Base-by-base conservation (phyloP, 371 early-diverging fungal genomes). In the Mucor indicus region DNA sequence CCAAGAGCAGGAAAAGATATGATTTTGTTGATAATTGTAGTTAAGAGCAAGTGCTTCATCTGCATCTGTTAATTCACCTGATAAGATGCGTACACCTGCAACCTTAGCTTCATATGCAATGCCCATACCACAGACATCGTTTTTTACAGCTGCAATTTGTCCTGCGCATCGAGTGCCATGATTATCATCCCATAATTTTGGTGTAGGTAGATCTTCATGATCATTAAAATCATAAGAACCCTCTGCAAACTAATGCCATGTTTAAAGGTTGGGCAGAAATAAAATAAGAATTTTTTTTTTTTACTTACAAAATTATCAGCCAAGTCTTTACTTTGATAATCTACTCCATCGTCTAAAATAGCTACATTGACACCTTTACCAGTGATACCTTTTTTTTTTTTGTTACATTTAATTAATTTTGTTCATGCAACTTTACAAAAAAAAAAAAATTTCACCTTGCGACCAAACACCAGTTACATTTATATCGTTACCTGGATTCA, bases 101-200 rank as follows among this genome's bases (percentile, higher is more conserved):
- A 98, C 90, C 54, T 84, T 82, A 16, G 97, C 81, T 35, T 87
- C 76, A 62, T 84, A 94, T 0, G 98, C 98, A 35, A 96, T 84
- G 15, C 98, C 98, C 2, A 98, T 86, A n/a, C 98, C 98, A 54
- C 98, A 97, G 1, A 86, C 86, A 60, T 89, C 66, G 63, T 98
- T 98, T 32, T 75, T 72, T 9, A 75, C 79, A 11, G 96, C 96
- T 1, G 96, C 98, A 30, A 98, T 91, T 72, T 96, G 93, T 8
- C 98, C 98, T 7, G 98, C 98, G 69, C 98, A 97, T 23, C 98
- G 73, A 0, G 98, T 98, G 32, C 98, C 98, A 65, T 98, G 98
- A 30, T 79, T 77, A 63, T 98, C 98, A 46, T 93, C 89, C 27
- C 44, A 46, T 1, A 89, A 54, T 13, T 67, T 72, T 24, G 98